phyloP scores from a whole-genome alignment of 2,329 filamentous ascomycete genomes.

The Golovinomyces cichoracearum region DNA sequence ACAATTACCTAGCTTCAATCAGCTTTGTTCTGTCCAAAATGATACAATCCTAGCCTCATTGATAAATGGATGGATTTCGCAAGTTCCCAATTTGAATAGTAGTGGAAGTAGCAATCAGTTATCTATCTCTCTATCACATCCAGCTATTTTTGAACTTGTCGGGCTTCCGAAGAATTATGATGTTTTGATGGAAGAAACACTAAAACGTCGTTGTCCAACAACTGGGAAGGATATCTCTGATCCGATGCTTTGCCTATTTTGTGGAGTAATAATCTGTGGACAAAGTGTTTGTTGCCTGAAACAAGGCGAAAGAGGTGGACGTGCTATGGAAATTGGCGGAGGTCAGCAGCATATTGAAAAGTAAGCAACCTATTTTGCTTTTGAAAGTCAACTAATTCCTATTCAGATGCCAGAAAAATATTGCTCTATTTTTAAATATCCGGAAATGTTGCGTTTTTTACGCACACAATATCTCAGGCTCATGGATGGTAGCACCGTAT shows the following conservation, averaged over 20 bases:
- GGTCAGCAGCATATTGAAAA: slow-evolving; percentile 74
- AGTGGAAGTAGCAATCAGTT: neutral
- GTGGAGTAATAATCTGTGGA: slow-evolving; percentile 86
- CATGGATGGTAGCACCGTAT: slow-evolving; percentile 70
- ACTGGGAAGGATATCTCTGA: slow-evolving; percentile 81
- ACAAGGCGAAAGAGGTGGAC: slow-evolving; percentile 17
- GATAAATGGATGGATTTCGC: slow-evolving; percentile 42
- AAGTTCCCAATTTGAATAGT: neutral
- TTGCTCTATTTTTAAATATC: slow-evolving; percentile 90
- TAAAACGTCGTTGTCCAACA: slow-evolving; percentile 56
- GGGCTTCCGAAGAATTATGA: slow-evolving; percentile 84
- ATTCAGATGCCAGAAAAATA: slow-evolving; percentile 54
- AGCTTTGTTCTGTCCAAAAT: slow-evolving; percentile 31
- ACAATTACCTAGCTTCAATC: slow-evolving; percentile 50
- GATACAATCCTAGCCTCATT: slow-evolving; percentile 19
- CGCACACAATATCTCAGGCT: slow-evolving; percentile 55
- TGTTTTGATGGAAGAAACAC: slow-evolving; percentile 72
- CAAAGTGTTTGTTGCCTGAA: slow-evolving; percentile 78
- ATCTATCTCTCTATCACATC: slow-evolving; percentile 36
- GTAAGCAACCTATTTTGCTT: slow-evolving; percentile 25
- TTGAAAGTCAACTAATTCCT: slow-evolving; percentile 8
- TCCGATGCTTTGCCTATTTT: slow-evolving; percentile 78
- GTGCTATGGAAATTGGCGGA: slow-evolving; percentile 34
- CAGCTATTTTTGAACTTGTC: slow-evolving; percentile 78
- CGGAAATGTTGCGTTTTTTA: slow-evolving; percentile 86